Base-by-base conservation (phyloP, 2,329 filamentous ascomycete genomes). In the Microsporum ferrugineum region DNA sequence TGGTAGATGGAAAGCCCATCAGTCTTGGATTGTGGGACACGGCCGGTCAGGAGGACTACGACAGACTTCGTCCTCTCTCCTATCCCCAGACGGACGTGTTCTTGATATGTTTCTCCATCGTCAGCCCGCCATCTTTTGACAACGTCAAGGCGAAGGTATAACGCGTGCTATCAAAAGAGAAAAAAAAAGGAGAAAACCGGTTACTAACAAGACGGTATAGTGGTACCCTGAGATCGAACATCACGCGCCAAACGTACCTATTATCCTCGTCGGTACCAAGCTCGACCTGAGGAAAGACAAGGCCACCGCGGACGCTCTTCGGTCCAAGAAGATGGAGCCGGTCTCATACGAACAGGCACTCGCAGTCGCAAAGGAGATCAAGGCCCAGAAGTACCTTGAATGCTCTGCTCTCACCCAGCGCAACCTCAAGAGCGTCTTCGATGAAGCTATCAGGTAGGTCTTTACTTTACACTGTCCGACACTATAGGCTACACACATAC, bases 41-140 rank as follows among this genome's bases (percentile, higher is more conserved):
- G 67, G 92, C 92, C 67, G 92, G 92, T 72, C 94, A 97, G 80
- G 92, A 97, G 79, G 92, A 97, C 82, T 97, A 97, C 79, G 92
- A 97, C 74, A 84, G 92, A 76, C 82, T 97, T 72, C 87, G 92
- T 71, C 92, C 92, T 64, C 85, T 99, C 63, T 97, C 92, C 47
- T 99, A 97, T 77, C 94, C 94, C 8, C 92, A 99, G 79, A 97
- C 94, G 63, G 94, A 99, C 71, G 94, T 97, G 57, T 97, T 97
- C 77, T 81, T 97, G 67, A 96, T 97, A 74, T 97, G 92, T 79
- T 97, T 97, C 78, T 96, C 91, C 66, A 95, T 97, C 72, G 91
- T 96, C 77, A 95, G 89, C 84, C 92, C 92, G 57, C 90, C 94
- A 27, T 96, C 92, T 36, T 97, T 96, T 72, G 94, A 97, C 78